These are phyloP conservation scores for Malassezia obtusa DNA, from an alignment of 1,284 basidiomycete species.

Conservation along the genomic window DNA sequence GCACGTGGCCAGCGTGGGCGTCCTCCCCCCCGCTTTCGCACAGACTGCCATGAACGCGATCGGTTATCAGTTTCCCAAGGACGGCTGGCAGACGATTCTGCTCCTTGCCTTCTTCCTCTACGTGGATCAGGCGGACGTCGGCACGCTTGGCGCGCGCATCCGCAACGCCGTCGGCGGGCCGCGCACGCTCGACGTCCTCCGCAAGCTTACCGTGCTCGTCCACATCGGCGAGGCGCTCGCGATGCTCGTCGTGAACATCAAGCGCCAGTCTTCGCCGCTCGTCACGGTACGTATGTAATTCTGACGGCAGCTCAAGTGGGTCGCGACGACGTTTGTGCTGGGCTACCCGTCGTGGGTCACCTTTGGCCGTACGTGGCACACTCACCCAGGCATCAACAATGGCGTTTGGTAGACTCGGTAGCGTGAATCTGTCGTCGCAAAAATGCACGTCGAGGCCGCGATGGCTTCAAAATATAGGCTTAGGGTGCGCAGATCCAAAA, in stretches of 20 bases:
- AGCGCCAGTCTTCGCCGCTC: background rate
- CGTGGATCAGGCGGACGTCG: slow-evolving; percentile 10
- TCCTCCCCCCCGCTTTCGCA: background rate
- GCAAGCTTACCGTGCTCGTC: background rate
- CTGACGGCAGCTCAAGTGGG: slow-evolving; percentile 15
- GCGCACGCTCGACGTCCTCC: slow-evolving; percentile 3
- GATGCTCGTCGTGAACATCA: slow-evolving; percentile 9
- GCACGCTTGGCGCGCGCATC: slow-evolving; percentile 12
- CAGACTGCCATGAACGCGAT: background rate
- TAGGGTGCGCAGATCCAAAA: slow-evolving; percentile 3
- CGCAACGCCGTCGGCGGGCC: slow-evolving; percentile 8
- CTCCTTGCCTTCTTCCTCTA: slow-evolving; percentile 10
- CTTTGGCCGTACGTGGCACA: slow-evolving; percentile 6
- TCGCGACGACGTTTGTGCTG: slow-evolving; percentile 10
- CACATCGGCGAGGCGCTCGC: slow-evolving; percentile 11
- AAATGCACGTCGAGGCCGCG: too few relatives aligned
- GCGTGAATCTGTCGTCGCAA: too few relatives aligned
- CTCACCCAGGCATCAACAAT: slow-evolving; percentile 12
- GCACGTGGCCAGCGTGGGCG: background rate
- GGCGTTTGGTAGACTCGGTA: slow-evolving; percentile 2
- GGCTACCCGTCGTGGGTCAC: slow-evolving; percentile 12
- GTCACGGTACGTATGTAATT: slow-evolving; percentile 5
- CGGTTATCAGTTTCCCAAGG: slow-evolving; percentile 13
- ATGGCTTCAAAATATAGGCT: too few relatives aligned
- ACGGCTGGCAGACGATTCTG: slow-evolving; percentile 13